Evolutionary conservation across 352 stramenopile genomes (phyloP).

Genomic region (Labyrinthula sp.): DNA sequence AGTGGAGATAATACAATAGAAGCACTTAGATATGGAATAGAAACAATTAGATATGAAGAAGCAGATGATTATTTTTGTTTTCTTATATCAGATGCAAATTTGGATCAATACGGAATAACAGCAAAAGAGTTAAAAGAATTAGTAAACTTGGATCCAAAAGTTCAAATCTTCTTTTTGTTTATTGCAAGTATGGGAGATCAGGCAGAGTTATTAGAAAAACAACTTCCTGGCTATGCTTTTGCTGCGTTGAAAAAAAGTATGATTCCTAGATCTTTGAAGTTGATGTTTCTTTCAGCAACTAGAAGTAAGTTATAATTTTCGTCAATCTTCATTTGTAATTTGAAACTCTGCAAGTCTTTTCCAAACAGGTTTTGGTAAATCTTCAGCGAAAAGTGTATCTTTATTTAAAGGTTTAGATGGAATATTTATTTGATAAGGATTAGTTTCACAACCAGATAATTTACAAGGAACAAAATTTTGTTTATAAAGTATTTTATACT

Average conservation of each 20-base stretch:
- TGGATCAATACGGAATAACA: slow-evolving; percentile 64
- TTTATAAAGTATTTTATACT: too few relatives aligned
- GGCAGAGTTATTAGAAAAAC: slow-evolving; percentile 42
- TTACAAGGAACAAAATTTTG: too few relatives aligned
- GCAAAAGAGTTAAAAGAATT: slow-evolving; percentile 26
- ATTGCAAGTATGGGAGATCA: slow-evolving; percentile 46
- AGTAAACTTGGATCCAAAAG: slow-evolving; percentile 28
- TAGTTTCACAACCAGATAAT: too few relatives aligned
- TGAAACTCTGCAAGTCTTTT: too few relatives aligned
- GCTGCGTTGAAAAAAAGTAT: slow-evolving; percentile 6
- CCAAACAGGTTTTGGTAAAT: too few relatives aligned
- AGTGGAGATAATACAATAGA: slow-evolving; percentile 77
- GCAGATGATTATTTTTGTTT: slow-evolving; percentile 53
- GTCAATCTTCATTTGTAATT: too few relatives aligned
- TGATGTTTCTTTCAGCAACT: slow-evolving; percentile 25
- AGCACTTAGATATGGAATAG: slow-evolving; percentile 55
- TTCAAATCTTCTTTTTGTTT: slow-evolving; percentile 34
- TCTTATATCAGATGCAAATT: slow-evolving; percentile 77
- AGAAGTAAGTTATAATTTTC: too few relatives aligned
- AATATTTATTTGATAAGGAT: too few relatives aligned
- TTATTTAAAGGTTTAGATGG: too few relatives aligned
- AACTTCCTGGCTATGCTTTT: slow-evolving; percentile 38
- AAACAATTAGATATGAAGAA: slow-evolving; percentile 37
- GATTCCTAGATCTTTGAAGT: slow-evolving; percentile 22
- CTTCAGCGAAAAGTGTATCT: too few relatives aligned